Evolutionary conservation across 345 rosid species (phyloP), one percentile per base, ranked within the genome.

Genomic region (Garcia nutans): DNA sequence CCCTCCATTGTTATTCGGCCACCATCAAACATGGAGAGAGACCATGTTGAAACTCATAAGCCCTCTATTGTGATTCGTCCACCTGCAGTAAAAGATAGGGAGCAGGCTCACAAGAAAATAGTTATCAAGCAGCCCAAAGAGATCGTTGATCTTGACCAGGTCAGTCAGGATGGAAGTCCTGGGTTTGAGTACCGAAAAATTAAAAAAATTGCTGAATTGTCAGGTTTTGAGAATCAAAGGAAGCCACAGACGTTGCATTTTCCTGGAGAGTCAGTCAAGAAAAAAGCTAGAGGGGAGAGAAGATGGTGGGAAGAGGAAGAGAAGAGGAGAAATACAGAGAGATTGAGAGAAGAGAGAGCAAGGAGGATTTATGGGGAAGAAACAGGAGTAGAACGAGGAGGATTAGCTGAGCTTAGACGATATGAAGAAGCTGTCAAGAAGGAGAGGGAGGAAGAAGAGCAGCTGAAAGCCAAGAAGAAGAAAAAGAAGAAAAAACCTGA

Each of bases 391-490:
- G 74, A 85, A 37, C 33, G 91, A 86, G 79, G 93, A 69, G 94
- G 87, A 82, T 73, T 90, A 72, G 89, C 86, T 65, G 90, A 89
- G 84, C 80, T 93, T 77, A 88, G 87, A 80, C 85, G 90, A 83
- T 91, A 89, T 24, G 88, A 91, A 83, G 97, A 85, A 82, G 84
- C 88, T 50, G 60, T 91, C 66, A 87, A 96, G 79, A 86, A 85
- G 79, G 99, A 90, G 74, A 86, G 93, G 75, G 96, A 90, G 76
- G 99, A 93, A 84, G 97, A 96, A 84, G 91, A 86, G 60, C 88
- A 81, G 49, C 89, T 83, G 73, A 95, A 87, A 79, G 97, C 97
- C 22, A 89, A 83, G 73, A 93, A 90, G 82, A 91, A 94, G 75
- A 90, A 91, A 77, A 94, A 90, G 86, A 91, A 82, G 89, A 90